phyloP scores from a whole-genome alignment of 208 protist genomes.

The Herpetomonas samuelpessoai region DNA sequence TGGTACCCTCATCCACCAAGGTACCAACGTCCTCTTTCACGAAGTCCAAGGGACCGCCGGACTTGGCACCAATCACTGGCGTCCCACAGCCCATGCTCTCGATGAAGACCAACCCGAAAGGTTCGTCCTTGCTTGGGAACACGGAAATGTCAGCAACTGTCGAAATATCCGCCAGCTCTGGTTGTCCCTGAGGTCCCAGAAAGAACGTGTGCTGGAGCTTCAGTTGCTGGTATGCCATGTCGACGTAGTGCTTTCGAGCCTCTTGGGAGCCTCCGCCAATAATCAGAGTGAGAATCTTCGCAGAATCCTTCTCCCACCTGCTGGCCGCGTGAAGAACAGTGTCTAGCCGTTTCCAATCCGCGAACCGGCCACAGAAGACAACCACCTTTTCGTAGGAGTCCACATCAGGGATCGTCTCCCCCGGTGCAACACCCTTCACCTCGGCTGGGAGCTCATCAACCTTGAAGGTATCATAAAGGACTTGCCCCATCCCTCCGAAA shows the following conservation, averaged over 20 bases:
- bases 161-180: constrained; percentile 53
- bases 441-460: constrained; percentile 18
- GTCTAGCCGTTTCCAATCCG: constrained; percentile 76
- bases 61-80: constrained; percentile 74
- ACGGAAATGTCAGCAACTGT: constrained; percentile 56
- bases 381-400: constrained; percentile 60
- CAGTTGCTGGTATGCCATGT: constrained; percentile 63
- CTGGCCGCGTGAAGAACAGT: constrained; percentile 52
- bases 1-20: constrained; percentile 63
- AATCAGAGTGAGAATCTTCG: constrained; percentile 59
- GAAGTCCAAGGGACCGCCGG: constrained; percentile 76
- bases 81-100: constrained; percentile 83
- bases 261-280: constrained; percentile 55
- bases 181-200: constrained; percentile 62
- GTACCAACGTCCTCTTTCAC: constrained; percentile 60
- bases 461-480: constrained; percentile 62
- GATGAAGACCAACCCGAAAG: constrained; percentile 79
- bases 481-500: constrained; percentile 49
- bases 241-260: constrained; percentile 47
- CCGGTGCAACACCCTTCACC: constrained; percentile 23
- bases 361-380: constrained; percentile 74
- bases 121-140: constrained; percentile 79
- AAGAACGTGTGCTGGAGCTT: constrained; percentile 66
- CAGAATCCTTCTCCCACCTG: constrained; percentile 48
- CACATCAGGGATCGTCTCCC: constrained; percentile 41